These are phyloP conservation scores for Rhododendron simsii DNA, from an alignment of 148 eudicot genomes.

Conservation along the genomic window DNA sequence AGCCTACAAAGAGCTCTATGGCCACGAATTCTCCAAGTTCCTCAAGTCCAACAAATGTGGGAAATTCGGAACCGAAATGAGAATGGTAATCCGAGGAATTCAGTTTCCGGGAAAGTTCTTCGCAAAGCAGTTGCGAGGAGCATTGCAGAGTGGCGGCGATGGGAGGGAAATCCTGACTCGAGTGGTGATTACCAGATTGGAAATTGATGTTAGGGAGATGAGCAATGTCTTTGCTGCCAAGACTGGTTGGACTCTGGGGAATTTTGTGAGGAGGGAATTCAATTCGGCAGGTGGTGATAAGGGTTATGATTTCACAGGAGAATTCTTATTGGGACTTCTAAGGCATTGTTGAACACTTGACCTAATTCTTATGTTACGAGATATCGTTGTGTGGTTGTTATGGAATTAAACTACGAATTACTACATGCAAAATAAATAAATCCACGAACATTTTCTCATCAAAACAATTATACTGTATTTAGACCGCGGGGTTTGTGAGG, in stretches of 20 bases:
- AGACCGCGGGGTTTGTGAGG: background rate
- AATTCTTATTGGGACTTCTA: conserved; percentile 6
- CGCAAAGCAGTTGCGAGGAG: conserved; percentile 1
- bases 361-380: background rate
- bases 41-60: conserved; percentile 12
- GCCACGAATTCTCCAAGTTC: conserved; percentile 12
- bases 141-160: background rate
- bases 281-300: background rate
- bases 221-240: conserved; percentile 12
- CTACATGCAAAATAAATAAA: background rate
- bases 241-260: conserved; percentile 4
- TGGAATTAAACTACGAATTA: background rate
- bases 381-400: background rate
- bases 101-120: conserved; percentile 8
- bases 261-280: conserved; percentile 13
- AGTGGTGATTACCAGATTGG: background rate
- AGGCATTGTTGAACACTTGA: background rate
- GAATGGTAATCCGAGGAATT: background rate
- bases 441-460: background rate
- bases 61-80: background rate
- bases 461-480: background rate
- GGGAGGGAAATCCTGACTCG: background rate
- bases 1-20: conserved; percentile 8
- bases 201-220: background rate
- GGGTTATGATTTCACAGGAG: background rate